Percentiles rank a stretch among this genome's conserved stretches.
Evolutionary conservation across 225 moss, liverwort and hornwort genomes (phyloP).

Genomic region (Pleurozium schreberi): DNA sequence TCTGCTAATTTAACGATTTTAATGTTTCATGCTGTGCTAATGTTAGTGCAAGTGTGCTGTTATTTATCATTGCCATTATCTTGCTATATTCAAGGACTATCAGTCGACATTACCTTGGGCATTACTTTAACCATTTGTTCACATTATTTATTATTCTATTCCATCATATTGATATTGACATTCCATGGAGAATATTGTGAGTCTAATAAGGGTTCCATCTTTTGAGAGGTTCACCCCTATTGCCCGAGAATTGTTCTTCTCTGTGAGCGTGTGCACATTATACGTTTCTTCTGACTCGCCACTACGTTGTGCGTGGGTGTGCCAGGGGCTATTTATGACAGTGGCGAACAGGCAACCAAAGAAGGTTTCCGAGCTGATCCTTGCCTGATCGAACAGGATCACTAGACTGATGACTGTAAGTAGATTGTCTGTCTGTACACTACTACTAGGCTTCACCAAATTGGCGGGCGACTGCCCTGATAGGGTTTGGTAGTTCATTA

Average conservation of each 20-base stretch:
- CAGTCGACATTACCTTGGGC: neutral
- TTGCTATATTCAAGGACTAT: neutral
- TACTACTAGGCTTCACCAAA: neutral
- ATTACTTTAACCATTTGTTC: neutral
- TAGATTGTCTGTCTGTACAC: slow-evolving; percentile 8
- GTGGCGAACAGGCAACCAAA: slow-evolving; percentile 34
- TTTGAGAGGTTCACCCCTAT: neutral
- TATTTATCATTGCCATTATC: neutral
- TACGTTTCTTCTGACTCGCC: neutral
- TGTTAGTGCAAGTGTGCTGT: neutral
- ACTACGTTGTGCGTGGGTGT: neutral
- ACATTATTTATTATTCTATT: neutral
- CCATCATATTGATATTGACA: neutral
- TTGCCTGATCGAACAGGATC: slow-evolving; percentile 6
- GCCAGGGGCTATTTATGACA: slow-evolving; percentile 43
- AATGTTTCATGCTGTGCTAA: neutral
- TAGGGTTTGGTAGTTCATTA: neutral
- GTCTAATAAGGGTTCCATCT: neutral
- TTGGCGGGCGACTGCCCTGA: neutral
- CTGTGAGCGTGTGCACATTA: neutral
- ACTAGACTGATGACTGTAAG: neutral
- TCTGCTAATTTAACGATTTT: neutral
- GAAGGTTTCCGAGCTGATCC: slow-evolving; percentile 26
- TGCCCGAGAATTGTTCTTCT: neutral
- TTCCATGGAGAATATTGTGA: neutral